Conservation (phyloP, 345 rosid genomes). For the Citrus mangshanensis region DNA sequence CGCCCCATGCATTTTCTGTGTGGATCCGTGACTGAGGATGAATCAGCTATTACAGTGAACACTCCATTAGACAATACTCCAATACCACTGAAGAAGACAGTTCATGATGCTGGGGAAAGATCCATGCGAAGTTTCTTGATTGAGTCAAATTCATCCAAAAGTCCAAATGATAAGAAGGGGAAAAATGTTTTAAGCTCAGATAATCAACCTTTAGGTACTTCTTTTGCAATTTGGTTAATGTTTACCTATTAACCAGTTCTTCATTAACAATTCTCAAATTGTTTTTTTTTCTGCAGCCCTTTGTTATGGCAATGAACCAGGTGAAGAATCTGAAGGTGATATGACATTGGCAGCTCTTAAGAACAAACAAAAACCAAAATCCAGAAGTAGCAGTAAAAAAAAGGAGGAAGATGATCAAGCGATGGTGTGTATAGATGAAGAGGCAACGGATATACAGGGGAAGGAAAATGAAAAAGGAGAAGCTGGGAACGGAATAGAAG, state of each 20-base stretch:
- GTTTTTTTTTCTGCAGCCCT: slow-evolving; percentile 38
- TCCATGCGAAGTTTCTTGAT: slow-evolving; percentile 34
- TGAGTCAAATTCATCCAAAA: slow-evolving; percentile 29
- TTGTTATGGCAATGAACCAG: slow-evolving; percentile 40
- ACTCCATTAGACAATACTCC: slow-evolving; percentile 46
- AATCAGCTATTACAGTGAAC: slow-evolving; percentile 42
- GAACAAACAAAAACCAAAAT: slow-evolving; percentile 29
- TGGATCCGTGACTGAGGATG: slow-evolving; percentile 52
- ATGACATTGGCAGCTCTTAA: slow-evolving; percentile 28
- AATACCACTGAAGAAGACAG: slow-evolving; percentile 44
- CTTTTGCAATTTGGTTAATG: not conserved
- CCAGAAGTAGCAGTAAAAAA: slow-evolving; percentile 15
- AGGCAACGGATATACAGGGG: not conserved
- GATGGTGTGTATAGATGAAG: slow-evolving; percentile 17
- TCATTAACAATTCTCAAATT: not conserved
- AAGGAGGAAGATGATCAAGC: slow-evolving; percentile 22
- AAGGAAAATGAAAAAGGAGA: slow-evolving; percentile 21
- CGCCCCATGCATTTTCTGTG: slow-evolving; percentile 69
- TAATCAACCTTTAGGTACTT: slow-evolving; percentile 34
- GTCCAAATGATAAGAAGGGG: slow-evolving; percentile 16
- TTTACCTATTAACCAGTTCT: not conserved
- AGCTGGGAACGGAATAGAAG: slow-evolving; percentile 16
- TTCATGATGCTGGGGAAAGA: slow-evolving; percentile 34
- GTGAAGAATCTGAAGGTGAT: slow-evolving; percentile 38
- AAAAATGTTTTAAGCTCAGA: slow-evolving; percentile 15